Percentiles rank a stretch among this genome's conserved stretches.
phyloP scores from a whole-genome alignment of 345 rosid species.

The Hirschfeldia incana region DNA sequence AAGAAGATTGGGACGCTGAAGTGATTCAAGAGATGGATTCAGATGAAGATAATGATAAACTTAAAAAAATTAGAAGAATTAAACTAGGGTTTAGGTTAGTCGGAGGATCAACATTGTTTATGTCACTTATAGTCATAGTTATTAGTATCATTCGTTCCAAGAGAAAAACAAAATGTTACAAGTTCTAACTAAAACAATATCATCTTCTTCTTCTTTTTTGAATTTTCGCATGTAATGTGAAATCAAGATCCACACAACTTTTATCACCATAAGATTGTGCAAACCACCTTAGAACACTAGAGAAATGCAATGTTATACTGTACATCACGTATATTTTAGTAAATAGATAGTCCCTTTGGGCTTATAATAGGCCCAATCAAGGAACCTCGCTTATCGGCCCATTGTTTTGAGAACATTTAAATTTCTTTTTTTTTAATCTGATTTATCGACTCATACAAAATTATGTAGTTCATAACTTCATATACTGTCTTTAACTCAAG shows the following conservation, averaged over 20 bases:
- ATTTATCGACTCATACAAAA: too few relatives aligned
- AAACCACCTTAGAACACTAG: neutral
- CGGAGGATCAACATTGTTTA: conserved; percentile 63
- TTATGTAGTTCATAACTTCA: too few relatives aligned
- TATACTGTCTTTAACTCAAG: too few relatives aligned
- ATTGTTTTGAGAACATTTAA: too few relatives aligned
- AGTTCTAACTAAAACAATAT: conserved; percentile 18
- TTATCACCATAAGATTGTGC: neutral
- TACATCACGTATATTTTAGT: too few relatives aligned
- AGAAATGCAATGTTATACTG: neutral
- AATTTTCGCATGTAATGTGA: neutral
- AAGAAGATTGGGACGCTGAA: conserved; percentile 40
- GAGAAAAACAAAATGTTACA: conserved; percentile 40
- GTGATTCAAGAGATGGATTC: conserved; percentile 24
- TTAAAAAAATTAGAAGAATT: conserved; percentile 28
- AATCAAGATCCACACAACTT: neutral
- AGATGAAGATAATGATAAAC: conserved; percentile 23
- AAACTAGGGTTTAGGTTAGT: conserved; percentile 26
- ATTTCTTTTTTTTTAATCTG: too few relatives aligned
- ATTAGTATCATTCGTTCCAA: conserved; percentile 48
- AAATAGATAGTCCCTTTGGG: too few relatives aligned
- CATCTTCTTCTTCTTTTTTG: neutral
- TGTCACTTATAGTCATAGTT: conserved; percentile 59
- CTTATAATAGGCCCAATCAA: too few relatives aligned
- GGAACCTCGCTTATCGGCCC: too few relatives aligned